These are phyloP conservation scores for Gossypium herbaceum DNA, from an alignment of 345 rosid species.

Conservation along the genomic window DNA sequence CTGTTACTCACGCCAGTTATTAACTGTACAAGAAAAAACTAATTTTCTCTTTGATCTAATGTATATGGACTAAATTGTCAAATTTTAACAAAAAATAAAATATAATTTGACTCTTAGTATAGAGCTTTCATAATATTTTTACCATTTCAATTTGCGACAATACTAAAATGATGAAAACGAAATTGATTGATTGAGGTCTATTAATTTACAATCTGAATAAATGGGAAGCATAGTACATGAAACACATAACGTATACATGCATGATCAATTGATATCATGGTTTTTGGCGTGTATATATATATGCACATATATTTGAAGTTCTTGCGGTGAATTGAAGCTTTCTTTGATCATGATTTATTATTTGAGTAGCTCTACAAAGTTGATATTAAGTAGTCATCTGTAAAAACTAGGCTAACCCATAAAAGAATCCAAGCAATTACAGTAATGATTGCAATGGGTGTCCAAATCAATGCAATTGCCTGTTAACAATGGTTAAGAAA, in stretches of 20 bases:
- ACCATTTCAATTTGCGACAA: too few relatives aligned
- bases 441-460: slow-evolving; percentile 38
- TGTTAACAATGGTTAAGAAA: slow-evolving; percentile 16
- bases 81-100: too few relatives aligned
- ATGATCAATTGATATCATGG: too few relatives aligned
- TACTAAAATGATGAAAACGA: too few relatives aligned
- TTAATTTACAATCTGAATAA: not conserved
- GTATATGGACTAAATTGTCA: fast-evolving
- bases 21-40: too few relatives aligned
- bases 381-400: slow-evolving; percentile 37
- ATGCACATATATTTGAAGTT: not conserved
- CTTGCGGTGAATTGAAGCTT: not conserved
- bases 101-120: too few relatives aligned
- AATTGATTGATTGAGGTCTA: too few relatives aligned
- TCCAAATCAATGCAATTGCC: slow-evolving; percentile 57
- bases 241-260: not conserved
- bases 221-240: not conserved
- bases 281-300: not conserved
- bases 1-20: too few relatives aligned
- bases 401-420: slow-evolving; percentile 34
- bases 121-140: too few relatives aligned
- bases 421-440: slow-evolving; percentile 36
- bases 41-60: too few relatives aligned
- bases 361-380: not conserved
- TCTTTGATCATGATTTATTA: not conserved